phyloP scores from a whole-genome alignment of 176 grass and related monocot species.

The Bromus sterilis region DNA sequence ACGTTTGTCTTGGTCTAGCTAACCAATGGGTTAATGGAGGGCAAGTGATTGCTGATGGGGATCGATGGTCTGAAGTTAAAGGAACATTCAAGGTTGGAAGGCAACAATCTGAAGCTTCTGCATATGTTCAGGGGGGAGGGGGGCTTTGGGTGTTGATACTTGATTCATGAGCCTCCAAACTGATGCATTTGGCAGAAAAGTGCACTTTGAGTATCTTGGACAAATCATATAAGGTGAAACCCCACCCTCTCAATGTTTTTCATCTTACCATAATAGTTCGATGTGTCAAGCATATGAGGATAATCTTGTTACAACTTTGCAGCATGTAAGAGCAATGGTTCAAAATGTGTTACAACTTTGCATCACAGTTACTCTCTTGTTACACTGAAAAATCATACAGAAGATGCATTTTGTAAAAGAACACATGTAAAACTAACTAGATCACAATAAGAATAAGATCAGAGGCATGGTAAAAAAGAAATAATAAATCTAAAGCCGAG shows the following conservation, averaged over 20 bases:
- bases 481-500: too few species aligned
- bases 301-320: too few species aligned
- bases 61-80: conserved; percentile 66
- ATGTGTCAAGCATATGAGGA: not conserved
- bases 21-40: conserved; percentile 62
- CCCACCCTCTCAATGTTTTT: not conserved
- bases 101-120: conserved; percentile 41
- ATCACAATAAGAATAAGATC: too few species aligned
- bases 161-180: conserved; percentile 58
- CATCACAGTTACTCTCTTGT: too few species aligned
- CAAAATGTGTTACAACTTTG: too few species aligned
- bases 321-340: too few species aligned
- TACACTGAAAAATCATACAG: too few species aligned
- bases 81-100: conserved; percentile 69
- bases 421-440: too few species aligned
- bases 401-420: too few species aligned
- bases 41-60: conserved; percentile 40
- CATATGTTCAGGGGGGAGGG: conserved; percentile 67
- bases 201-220: conserved; percentile 52
- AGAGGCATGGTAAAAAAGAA: too few species aligned
- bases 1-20: conserved; percentile 73
- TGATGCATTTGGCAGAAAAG: conserved; percentile 47
- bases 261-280: not conserved
- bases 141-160: conserved; percentile 55
- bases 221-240: conserved; percentile 51